These are phyloP conservation scores for Stellera chamaejasme DNA, from an alignment of 345 rosid species.

Conservation along the genomic window DNA sequence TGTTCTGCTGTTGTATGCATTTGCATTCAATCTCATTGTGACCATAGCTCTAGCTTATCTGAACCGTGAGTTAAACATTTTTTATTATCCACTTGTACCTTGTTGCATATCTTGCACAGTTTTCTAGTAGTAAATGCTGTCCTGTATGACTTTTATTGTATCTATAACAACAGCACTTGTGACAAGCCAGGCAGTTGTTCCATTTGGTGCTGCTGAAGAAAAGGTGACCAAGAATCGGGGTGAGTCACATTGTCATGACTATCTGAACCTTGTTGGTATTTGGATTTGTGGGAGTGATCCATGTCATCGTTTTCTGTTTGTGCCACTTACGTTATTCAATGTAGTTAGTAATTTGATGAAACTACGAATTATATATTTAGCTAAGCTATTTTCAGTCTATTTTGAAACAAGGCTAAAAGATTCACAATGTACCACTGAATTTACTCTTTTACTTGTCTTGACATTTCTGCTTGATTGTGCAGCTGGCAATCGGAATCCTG, in stretches of 20 bases:
- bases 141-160: no score
- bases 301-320: not conserved
- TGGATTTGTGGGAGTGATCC: not conserved
- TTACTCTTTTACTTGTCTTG: no score
- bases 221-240: constrained; percentile 11
- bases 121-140: not conserved
- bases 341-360: not conserved
- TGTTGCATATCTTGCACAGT: not conserved
- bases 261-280: not conserved
- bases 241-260: constrained; percentile 15
- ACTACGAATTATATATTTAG: not conserved
- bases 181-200: constrained; percentile 35
- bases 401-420: no score
- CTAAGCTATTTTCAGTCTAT: no score
- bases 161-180: constrained; percentile 51
- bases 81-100: not conserved
- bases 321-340: no score
- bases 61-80: constrained; percentile 46
- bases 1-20: constrained; percentile 44
- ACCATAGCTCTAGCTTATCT: constrained; percentile 67
- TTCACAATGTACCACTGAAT: no score
- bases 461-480: constrained; percentile 8
- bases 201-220: constrained; percentile 34
- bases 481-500: constrained; percentile 10
- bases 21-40: constrained; percentile 62